A percentile compares a stretch with the other conserved stretches of the same genome.
These are phyloP conservation scores for Entonaema liquescens DNA, from an alignment of 495 filamentous ascomycete species.

Conservation along the genomic window DNA sequence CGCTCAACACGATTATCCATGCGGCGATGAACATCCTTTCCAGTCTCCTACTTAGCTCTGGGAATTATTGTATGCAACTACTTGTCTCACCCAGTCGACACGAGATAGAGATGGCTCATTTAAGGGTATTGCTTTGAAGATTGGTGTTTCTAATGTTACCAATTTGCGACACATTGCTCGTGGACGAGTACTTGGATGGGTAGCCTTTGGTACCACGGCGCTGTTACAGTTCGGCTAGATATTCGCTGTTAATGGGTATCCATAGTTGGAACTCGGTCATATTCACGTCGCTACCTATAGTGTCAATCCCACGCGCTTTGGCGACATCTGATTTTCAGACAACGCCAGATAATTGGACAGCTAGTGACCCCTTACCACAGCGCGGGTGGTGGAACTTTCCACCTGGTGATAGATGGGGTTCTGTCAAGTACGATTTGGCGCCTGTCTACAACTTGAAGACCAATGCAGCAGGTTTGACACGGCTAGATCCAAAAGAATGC, in stretches of 20 bases:
- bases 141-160: neutral
- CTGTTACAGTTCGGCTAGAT: neutral
- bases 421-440: neutral
- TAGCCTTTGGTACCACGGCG: neutral
- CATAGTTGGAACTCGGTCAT: constrained; percentile 3
- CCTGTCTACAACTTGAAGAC: neutral
- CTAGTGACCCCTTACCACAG: neutral
- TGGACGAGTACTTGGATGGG: neutral
- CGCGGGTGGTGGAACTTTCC: neutral
- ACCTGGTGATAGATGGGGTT: neutral
- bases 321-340: neutral
- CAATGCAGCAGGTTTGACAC: neutral
- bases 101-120: neutral
- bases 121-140: neutral
- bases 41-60: neutral
- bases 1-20: neutral
- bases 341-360: neutral
- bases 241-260: neutral
- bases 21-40: neutral
- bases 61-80: neutral
- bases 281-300: constrained; percentile 4
- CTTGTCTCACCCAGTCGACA: neutral
- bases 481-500: neutral
- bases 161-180: neutral
- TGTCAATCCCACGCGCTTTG: neutral